A percentile compares a stretch with the other conserved stretches of the same genome.
phyloP scores from a whole-genome alignment of 306 rosid species.

The Lagenaria siceraria region DNA sequence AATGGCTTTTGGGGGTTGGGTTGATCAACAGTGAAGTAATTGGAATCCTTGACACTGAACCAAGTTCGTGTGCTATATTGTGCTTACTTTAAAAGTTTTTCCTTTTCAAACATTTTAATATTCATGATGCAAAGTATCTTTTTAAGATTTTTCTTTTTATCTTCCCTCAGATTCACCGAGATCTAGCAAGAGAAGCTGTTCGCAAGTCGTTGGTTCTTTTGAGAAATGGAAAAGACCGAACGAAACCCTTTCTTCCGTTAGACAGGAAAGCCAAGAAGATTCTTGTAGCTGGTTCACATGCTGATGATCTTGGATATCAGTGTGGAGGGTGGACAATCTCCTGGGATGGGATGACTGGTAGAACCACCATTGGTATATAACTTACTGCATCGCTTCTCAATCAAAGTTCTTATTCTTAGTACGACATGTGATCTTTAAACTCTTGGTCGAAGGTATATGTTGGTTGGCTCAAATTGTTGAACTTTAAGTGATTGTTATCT shows the following conservation, averaged over 20 bases:
- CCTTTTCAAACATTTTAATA: not conserved
- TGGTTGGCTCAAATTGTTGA: not conserved
- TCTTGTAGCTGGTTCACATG: slow-evolving; percentile 72
- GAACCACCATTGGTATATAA: slow-evolving; percentile 51
- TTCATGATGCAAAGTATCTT: not conserved
- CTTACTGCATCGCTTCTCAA: not conserved
- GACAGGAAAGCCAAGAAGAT: slow-evolving; percentile 51
- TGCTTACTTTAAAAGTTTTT: not conserved
- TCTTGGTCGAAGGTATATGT: not conserved
- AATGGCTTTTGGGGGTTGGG: too few species aligned
- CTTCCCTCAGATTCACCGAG: slow-evolving; percentile 51
- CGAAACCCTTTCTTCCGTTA: slow-evolving; percentile 69
- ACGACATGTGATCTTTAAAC: not conserved
- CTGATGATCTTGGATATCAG: slow-evolving; percentile 74
- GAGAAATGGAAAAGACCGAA: slow-evolving; percentile 59
- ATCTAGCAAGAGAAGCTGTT: slow-evolving; percentile 78
- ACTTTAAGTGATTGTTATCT: not conserved
- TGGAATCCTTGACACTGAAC: too few species aligned
- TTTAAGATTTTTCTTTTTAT: not conserved
- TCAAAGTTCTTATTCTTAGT: too few species aligned
- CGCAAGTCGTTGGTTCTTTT: slow-evolving; percentile 76
- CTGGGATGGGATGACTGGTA: slow-evolving; percentile 53
- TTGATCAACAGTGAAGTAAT: too few species aligned
- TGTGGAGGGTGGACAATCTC: slow-evolving; percentile 87
- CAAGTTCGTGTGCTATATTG: not conserved